phyloP scores from a whole-genome alignment of 768 basidiomycete species.

The Nevesoporus exiguus region DNA sequence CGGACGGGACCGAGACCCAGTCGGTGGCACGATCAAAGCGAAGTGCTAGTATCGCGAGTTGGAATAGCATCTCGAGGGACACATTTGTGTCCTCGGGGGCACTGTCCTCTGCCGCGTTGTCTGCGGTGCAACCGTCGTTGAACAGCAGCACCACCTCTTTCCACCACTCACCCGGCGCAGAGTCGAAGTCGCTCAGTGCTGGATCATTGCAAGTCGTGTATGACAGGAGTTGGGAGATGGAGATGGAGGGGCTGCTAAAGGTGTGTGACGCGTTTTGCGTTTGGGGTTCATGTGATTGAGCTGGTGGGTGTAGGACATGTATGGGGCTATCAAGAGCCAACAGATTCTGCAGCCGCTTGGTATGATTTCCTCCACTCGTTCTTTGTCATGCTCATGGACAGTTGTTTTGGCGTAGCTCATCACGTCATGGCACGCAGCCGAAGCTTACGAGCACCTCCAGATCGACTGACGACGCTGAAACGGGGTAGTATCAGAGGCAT shows the following conservation, averaged over 20 bases:
- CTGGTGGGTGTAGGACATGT: constrained; percentile 72
- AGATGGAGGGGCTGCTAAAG: constrained; percentile 85
- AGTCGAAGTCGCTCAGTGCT: constrained; percentile 33
- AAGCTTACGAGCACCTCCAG: constrained; percentile 66
- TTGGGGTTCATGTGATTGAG: constrained; percentile 1
- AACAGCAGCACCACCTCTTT: constrained; percentile 68
- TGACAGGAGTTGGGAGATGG: constrained; percentile 75
- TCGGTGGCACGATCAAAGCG: constrained; percentile 56
- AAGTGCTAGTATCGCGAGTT: constrained; percentile 81
- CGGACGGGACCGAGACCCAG: constrained; percentile 54
- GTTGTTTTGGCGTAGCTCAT: constrained; percentile 40
- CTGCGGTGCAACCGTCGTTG: constrained; percentile 35
- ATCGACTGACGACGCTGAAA: constrained; percentile 75
- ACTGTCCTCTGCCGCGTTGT: constrained; percentile 33
- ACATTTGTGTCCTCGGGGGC: constrained; percentile 42
- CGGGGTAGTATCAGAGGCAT: constrained; percentile 89
- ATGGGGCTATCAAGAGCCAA: constrained; percentile 83
- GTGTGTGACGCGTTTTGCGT: constrained; percentile 35
- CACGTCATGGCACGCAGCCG: constrained; percentile 57
- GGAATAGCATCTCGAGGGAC: constrained; percentile 74
- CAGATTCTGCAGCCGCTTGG: constrained; percentile 83
- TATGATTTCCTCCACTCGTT: constrained; percentile 38
- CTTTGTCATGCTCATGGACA: constrained; percentile 55
- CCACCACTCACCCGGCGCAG: constrained; percentile 45
- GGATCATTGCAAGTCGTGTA: constrained; percentile 42